These are phyloP conservation scores for Eucalyptus polyanthemos DNA, from an alignment of 345 rosid species.

Conservation along the genomic window DNA sequence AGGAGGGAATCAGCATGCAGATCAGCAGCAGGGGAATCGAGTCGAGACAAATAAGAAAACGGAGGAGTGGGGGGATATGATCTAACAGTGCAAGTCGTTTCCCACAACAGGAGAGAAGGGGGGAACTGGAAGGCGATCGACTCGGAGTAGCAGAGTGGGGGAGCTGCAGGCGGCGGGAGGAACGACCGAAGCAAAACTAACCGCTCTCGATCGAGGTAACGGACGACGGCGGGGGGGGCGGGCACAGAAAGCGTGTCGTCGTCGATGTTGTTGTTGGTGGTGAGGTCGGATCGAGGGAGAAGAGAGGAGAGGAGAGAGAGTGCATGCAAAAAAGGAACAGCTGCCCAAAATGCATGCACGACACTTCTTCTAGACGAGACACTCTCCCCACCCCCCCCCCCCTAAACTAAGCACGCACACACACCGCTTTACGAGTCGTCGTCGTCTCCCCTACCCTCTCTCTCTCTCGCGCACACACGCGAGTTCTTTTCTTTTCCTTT, in stretches of 20 bases:
- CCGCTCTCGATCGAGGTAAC: neutral
- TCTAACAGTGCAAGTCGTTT: neutral
- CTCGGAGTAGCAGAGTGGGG: neutral
- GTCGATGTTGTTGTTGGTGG: neutral
- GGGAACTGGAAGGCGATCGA: neutral
- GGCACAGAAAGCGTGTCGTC: neutral
- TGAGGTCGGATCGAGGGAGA: neutral
- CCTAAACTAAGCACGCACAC: neutral
- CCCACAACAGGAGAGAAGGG: neutral
- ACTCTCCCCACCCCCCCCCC: neutral
- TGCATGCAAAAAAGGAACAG: conserved; percentile 21
- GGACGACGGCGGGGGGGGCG: neutral
- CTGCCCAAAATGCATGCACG: conserved; percentile 27
- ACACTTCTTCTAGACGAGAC: conserved; percentile 6
- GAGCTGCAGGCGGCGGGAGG: neutral
- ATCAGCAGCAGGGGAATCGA: neutral
- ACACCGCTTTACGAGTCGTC: conserved; percentile 28
- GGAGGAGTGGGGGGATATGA: neutral
- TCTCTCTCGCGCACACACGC: neutral
- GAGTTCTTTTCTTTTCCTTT: neutral
- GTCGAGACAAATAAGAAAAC: neutral
- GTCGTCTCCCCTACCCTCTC: neutral
- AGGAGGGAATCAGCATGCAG: neutral
- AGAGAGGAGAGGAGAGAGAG: neutral
- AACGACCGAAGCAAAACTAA: neutral